Evolutionary conservation across 208 protist species (phyloP), one percentile per base, ranked within the genome.

Genomic region (Trypanosomatidae sp.): DNA sequence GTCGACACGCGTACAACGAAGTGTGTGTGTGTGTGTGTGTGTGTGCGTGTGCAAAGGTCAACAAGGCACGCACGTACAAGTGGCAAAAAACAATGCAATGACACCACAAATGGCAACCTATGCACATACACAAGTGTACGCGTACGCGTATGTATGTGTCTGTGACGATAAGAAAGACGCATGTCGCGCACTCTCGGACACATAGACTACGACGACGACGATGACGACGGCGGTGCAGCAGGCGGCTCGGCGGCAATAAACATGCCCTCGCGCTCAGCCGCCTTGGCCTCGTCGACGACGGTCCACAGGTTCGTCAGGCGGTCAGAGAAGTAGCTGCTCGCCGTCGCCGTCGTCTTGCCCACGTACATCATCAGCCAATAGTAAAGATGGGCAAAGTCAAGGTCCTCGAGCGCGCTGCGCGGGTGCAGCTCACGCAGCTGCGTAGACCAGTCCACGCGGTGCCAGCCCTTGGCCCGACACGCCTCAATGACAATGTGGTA

Each of bases 401-500:
- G 43, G 11, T 85, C 74, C 28, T 64, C 54, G 22, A 65, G 30
- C 8, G 69, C 44, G 2, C 56, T 60, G 5, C 42, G 18, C 5
- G 70, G 63, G 48, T 85, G 67, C 24, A 48, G 54, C 24, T 60
- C 66, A 38, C 75, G 70, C 18, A 55, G 38, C 57, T 84, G 63
- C 28, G 74, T 37, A 4, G 56, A 55, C 79, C 79, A 89, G 55
- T 85, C 74, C 5, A 79, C 25, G 24, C 45, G 23, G 40, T 69
- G 51, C 79, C 73, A 85, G n/a, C 61, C 57, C 46, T 58, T 69
- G 33, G 43, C 27, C 3, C 71, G 56, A 8, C 54, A 61, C 15
- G 59, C 79, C n/a, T 89, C 71, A 8, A 84, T 49, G 3, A 74
- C 43, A 8, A 85, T 43, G 45, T 71, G 74, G n/a, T 63, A 73